Evolutionary conservation across 805 yeast species (phyloP).

Genomic region (Wickerhamomyces queroliae): DNA sequence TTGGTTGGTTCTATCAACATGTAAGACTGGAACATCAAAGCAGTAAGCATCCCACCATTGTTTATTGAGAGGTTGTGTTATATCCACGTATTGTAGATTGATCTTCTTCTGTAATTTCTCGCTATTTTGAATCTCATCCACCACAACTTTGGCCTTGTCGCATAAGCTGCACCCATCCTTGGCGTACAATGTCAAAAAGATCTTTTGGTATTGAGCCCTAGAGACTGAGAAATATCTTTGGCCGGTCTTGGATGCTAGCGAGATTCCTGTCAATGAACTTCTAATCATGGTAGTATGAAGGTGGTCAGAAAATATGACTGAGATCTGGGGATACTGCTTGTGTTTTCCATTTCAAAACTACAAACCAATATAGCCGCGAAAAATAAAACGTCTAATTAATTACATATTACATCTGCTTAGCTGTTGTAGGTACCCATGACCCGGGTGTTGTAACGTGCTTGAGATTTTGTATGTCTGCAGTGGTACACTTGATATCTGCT

Average conservation of each 20-base stretch:
- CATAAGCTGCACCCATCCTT: constrained; percentile 68
- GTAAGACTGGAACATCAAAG: constrained; percentile 76
- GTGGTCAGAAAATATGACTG: no score
- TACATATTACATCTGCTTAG: not conserved
- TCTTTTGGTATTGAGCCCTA: constrained; percentile 2
- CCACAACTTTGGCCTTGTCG: constrained; percentile 51
- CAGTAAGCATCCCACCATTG: constrained; percentile 69
- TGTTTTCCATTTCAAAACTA: no score
- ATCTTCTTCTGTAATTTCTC: constrained; percentile 23
- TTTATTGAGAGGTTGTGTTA: constrained; percentile 50
- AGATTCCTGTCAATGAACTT: no score
- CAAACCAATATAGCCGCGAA: no score
- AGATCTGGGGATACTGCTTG: no score
- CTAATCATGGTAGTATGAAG: no score
- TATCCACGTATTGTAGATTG: constrained; percentile 43
- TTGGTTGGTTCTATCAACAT: constrained; percentile 46
- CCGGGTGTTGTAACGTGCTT: constrained; percentile 8
- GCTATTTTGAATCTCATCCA: constrained; percentile 34
- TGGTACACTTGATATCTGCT: not conserved
- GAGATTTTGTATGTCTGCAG: not conserved
- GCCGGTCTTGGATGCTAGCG: no score
- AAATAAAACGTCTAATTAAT: not conserved
- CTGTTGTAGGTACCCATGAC: constrained; percentile 5
- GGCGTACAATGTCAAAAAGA: constrained; percentile 53
- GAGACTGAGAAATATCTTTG: constrained; percentile 4